phyloP scores from a whole-genome alignment of 2,329 filamentous ascomycete species.

The Arachnomyces sp. region DNA sequence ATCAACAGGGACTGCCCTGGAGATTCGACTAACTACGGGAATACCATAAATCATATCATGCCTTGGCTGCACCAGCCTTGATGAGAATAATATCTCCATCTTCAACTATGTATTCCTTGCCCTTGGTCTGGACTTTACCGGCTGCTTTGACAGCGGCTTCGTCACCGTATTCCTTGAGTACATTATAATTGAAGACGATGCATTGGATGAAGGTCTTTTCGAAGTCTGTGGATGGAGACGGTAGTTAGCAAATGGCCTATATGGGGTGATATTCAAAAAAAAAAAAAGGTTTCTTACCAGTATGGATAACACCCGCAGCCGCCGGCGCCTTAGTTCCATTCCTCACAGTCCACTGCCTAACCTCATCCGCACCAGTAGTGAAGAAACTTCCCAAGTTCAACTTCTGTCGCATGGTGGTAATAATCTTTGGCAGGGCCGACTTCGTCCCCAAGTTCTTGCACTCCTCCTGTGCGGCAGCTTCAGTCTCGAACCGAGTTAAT shows the following conservation, averaged over 20 bases:
- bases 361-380: constrained; percentile 90
- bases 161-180: constrained; percentile 77
- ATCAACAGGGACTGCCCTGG: too few relatives aligned
- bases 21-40: too few relatives aligned
- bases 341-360: constrained; percentile 95
- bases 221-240: constrained; percentile 53
- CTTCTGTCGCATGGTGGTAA: constrained; percentile 85
- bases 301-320: constrained; percentile 95
- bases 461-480: constrained; percentile 71
- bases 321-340: constrained; percentile 96
- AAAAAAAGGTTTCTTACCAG: constrained; percentile 31
- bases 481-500: constrained; percentile 68
- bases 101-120: constrained; percentile 73
- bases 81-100: constrained; percentile 64
- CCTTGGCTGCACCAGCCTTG: constrained; percentile 54
- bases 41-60: constrained; percentile 25
- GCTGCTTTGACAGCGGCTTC: constrained; percentile 84
- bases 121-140: constrained; percentile 97
- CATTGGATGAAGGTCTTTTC: constrained; percentile 99
- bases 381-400: constrained; percentile 93
- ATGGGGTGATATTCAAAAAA: too few relatives aligned
- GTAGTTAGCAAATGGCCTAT: not conserved
- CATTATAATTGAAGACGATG: constrained; percentile 81
- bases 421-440: constrained; percentile 83
- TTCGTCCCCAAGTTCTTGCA: constrained; percentile 81